A percentile compares a stretch with the other conserved stretches of the same genome.
Evolutionary conservation across 768 basidiomycete species (phyloP).

Genomic region (Russula sp.): DNA sequence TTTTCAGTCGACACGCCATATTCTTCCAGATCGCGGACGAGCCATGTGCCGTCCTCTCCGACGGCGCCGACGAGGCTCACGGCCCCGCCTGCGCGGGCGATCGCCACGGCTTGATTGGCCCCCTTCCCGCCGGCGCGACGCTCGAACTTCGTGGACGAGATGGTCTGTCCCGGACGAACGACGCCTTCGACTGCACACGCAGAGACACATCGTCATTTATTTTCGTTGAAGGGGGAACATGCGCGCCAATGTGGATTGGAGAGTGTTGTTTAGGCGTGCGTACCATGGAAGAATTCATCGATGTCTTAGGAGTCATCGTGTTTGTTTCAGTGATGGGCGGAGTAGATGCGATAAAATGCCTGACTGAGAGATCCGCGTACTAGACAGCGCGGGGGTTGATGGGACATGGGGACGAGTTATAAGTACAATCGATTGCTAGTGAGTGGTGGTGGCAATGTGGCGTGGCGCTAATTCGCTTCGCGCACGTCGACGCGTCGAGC

Average conservation of each 20-base stretch:
- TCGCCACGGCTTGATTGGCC: slow-evolving; percentile 55
- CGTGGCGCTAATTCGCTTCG: not conserved
- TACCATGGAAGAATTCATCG: slow-evolving; percentile 53
- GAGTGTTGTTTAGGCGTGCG: slow-evolving; percentile 2
- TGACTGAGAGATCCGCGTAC: slow-evolving; percentile 14
- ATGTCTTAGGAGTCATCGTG: slow-evolving; percentile 32
- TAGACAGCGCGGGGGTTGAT: slow-evolving; percentile 1
- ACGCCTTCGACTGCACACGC: slow-evolving; percentile 41
- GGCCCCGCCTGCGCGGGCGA: slow-evolving; percentile 42
- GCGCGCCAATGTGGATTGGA: not conserved
- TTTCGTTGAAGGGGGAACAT: not conserved
- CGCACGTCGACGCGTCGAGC: not conserved
- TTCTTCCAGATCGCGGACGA: slow-evolving; percentile 34
- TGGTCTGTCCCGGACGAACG: slow-evolving; percentile 51
- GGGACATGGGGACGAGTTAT: not conserved
- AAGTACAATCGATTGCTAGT: slow-evolving; percentile 12
- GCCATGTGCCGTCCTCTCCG: slow-evolving; percentile 47
- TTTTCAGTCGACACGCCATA: slow-evolving; percentile 36
- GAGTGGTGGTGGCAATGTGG: not conserved
- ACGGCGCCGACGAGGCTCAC: slow-evolving; percentile 46
- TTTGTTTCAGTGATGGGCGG: not conserved
- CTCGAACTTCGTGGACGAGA: slow-evolving; percentile 43
- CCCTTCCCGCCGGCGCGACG: slow-evolving; percentile 54
- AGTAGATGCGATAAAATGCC: not conserved
- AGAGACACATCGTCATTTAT: not conserved